These are phyloP conservation scores for Corymbia calophylla DNA, from an alignment of 441 rosid species.

Conservation along the genomic window DNA sequence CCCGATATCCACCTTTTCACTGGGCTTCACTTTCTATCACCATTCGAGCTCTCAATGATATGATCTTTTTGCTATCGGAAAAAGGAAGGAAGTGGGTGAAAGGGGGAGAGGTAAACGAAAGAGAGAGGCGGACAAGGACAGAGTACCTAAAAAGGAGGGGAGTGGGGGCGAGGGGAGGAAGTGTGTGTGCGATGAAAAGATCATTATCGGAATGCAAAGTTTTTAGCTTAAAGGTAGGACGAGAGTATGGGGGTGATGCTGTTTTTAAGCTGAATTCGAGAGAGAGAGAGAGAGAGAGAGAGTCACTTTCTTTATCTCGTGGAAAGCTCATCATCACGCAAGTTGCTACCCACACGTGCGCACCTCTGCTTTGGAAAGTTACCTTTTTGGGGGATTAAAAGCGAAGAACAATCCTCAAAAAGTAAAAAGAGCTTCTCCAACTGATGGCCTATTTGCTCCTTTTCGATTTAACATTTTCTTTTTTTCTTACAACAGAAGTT, in stretches of 20 bases:
- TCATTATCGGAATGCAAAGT: neutral
- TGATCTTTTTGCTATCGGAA: neutral
- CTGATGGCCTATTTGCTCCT: neutral
- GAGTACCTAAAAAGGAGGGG: neutral
- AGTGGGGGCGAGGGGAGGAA: neutral
- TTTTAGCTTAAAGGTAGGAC: neutral
- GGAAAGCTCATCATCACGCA: conserved; percentile 18
- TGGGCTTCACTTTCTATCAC: neutral
- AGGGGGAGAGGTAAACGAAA: neutral
- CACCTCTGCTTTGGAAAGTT: neutral
- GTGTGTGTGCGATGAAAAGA: neutral
- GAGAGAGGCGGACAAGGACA: neutral
- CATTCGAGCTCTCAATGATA: neutral
- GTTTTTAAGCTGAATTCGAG: neutral
- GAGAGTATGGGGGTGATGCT: neutral
- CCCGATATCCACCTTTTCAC: neutral
- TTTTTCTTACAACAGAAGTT: neutral
- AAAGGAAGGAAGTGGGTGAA: neutral
- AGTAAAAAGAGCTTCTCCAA: neutral
- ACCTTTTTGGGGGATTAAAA: neutral
- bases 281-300: neutral
- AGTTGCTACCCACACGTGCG: conserved; percentile 42
- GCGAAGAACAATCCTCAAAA: neutral
- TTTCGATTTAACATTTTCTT: neutral
- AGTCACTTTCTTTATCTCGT: conserved; percentile 22